Conservation (phyloP, 805 yeast genomes). For the Sugiyamaella lignohabitans region DNA sequence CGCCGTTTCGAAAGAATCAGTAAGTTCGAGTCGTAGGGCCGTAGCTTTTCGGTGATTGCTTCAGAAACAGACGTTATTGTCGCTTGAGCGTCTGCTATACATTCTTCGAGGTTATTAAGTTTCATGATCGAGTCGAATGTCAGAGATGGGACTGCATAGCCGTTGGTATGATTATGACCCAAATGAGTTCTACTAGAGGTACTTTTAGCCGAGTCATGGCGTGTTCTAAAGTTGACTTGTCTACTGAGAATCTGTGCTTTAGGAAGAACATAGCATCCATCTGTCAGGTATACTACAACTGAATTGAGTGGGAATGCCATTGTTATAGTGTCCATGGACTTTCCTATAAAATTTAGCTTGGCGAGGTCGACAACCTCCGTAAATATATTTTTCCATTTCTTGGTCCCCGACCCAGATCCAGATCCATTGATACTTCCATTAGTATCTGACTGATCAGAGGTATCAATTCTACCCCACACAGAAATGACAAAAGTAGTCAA, state of each 20-base stretch:
- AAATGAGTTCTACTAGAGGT: too few relatives aligned
- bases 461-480: slow-evolving; percentile 14
- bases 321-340: slow-evolving; percentile 14
- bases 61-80: slow-evolving; percentile 16
- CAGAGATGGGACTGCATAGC: slow-evolving; percentile 10
- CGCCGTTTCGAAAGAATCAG: not conserved
- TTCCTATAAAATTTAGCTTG: slow-evolving; percentile 18
- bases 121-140: slow-evolving; percentile 26
- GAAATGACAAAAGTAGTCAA: slow-evolving; percentile 8
- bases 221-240: too few relatives aligned
- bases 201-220: not conserved
- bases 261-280: slow-evolving; percentile 19
- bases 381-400: slow-evolving; percentile 9
- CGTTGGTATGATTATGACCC: too few relatives aligned
- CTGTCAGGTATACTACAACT: slow-evolving; percentile 16
- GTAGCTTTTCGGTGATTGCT: not conserved
- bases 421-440: not conserved
- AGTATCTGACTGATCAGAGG: not conserved
- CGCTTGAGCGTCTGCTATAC: slow-evolving; percentile 25
- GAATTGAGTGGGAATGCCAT: slow-evolving; percentile 16
- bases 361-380: slow-evolving; percentile 11
- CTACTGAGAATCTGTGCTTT: not conserved
- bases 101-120: slow-evolving; percentile 26
- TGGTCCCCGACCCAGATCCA: too few relatives aligned
- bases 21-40: not conserved